Evolutionary conservation across 768 basidiomycete genomes (phyloP), one percentile per base, ranked within the genome.

Genomic region (Lactarius deliciosus): DNA sequence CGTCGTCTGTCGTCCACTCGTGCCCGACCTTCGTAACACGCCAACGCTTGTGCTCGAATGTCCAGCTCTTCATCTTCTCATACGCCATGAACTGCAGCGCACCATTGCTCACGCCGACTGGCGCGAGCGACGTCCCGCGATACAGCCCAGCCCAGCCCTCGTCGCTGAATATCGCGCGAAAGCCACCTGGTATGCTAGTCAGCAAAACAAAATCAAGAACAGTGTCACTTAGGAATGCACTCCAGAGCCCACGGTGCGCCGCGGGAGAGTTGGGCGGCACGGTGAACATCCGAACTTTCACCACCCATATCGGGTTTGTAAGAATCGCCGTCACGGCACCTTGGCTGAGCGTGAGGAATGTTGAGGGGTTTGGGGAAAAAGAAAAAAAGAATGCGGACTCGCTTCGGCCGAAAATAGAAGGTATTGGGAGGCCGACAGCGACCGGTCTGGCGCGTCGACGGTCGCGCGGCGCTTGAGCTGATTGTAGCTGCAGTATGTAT

Each of bases 231-330:
- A n/a, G n/a, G n/a, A n/a, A n/a, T n/a, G n/a, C n/a, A n/a, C n/a
- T n/a, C n/a, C n/a, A n/a, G n/a, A n/a, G n/a, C n/a, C n/a, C n/a
- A n/a, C n/a, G n/a, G n/a, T n/a, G n/a, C n/a, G n/a, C n/a, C n/a
- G n/a, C n/a, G n/a, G n/a, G n/a, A n/a, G n/a, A n/a, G n/a, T n/a
- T n/a, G n/a, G n/a, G n/a, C n/a, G n/a, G 79, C 1, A 94, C 90
- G 1, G 95, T 93, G 74, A 97, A 99, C 88, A 98, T 95, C 66
- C 97, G 86, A 10, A 97, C 96, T 79, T 96, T 92, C 63, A 98
- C 91, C 18, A 98, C 91, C 96, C 97, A 98, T 71, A 98, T 86
- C 0, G 96, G 97, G 76, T 99, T 98, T 7, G 96, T 99, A 74
- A n/a, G n/a, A n/a, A n/a, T 80, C 0, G 97, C 96, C 5, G 96